A percentile compares a stretch with the other conserved stretches of the same genome.
Conservation (phyloP, 1,284 basidiomycete genomes). For the Ceratobasidium sp. region DNA sequence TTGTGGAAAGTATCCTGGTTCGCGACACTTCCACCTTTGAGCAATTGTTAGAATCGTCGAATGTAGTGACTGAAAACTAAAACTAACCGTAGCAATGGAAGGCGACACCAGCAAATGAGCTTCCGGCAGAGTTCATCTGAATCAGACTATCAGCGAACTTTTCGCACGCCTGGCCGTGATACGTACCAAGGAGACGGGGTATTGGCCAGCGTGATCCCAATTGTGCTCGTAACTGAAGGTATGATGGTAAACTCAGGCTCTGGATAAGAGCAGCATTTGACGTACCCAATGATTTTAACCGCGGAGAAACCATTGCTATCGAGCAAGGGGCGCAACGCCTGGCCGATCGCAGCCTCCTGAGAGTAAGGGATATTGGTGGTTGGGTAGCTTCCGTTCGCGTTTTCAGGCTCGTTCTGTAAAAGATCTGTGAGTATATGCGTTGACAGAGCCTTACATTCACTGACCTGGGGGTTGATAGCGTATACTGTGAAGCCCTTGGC, state of each 20-base stretch:
- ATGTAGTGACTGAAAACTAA: constrained; percentile 5
- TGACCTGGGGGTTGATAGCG: constrained; percentile 68
- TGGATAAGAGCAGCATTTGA: not conserved
- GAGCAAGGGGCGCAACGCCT: constrained; percentile 63
- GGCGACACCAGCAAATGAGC: constrained; percentile 65
- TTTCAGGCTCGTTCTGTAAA: constrained; percentile 68
- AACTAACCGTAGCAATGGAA: constrained; percentile 67
- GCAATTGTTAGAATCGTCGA: not conserved
- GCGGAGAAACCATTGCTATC: constrained; percentile 65
- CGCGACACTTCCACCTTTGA: constrained; percentile 34
- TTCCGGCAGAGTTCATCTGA: constrained; percentile 66
- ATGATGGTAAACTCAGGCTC: not conserved
- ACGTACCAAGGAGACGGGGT: constrained; percentile 66
- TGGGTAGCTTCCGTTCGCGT: constrained; percentile 69
- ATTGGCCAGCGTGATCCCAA: constrained; percentile 66
- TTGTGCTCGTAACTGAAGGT: constrained; percentile 62
- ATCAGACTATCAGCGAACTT: constrained; percentile 14
- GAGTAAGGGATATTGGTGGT: constrained; percentile 63
- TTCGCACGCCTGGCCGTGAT: no score
- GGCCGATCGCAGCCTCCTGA: constrained; percentile 65
- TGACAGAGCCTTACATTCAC: not conserved
- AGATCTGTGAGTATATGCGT: not conserved
- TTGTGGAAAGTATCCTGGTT: constrained; percentile 65
- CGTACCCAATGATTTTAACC: constrained; percentile 65
- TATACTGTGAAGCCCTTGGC: constrained; percentile 65